phyloP scores from a whole-genome alignment of 1,284 basidiomycete genomes.

The Cryptococcus maquisensis region DNA sequence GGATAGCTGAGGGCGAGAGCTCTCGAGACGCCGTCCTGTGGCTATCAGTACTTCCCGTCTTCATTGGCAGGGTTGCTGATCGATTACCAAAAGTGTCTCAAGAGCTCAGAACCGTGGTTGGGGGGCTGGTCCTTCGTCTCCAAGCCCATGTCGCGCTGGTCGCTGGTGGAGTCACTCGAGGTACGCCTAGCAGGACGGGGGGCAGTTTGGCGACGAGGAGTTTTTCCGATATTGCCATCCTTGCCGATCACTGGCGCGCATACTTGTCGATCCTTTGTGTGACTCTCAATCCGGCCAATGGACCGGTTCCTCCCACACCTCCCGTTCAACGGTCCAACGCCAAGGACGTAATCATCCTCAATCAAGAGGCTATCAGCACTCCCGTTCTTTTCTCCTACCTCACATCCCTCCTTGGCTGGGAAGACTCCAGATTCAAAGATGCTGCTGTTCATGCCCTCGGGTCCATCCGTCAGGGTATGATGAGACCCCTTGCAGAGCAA shows the following conservation, averaged over 20 bases:
- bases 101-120: conserved; percentile 46
- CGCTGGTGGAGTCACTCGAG: conserved; percentile 32
- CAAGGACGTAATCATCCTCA: conserved; percentile 50
- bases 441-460: conserved; percentile 83
- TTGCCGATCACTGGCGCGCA: conserved; percentile 81
- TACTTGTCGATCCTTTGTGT: conserved; percentile 80
- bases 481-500: conserved; percentile 77
- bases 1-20: conserved; percentile 49
- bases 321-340: conserved; percentile 49
- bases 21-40: conserved; percentile 49
- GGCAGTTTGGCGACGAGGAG: conserved; percentile 8
- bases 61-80: conserved; percentile 44
- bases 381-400: conserved; percentile 79
- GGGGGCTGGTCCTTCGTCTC: conserved; percentile 45
- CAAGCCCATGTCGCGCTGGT: conserved; percentile 45
- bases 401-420: conserved; percentile 80
- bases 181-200: conserved; percentile 8
- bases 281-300: conserved; percentile 52
- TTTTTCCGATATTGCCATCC: conserved; percentile 57
- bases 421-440: conserved; percentile 76
- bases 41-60: conserved; percentile 46
- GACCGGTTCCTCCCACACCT: conserved; percentile 54
- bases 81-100: conserved; percentile 43
- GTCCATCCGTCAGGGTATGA: conserved; percentile 70
- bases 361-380: conserved; percentile 50